phyloP scores from a whole-genome alignment of 2,329 filamentous ascomycete genomes.

The Exophiala dermatitidis region DNA sequence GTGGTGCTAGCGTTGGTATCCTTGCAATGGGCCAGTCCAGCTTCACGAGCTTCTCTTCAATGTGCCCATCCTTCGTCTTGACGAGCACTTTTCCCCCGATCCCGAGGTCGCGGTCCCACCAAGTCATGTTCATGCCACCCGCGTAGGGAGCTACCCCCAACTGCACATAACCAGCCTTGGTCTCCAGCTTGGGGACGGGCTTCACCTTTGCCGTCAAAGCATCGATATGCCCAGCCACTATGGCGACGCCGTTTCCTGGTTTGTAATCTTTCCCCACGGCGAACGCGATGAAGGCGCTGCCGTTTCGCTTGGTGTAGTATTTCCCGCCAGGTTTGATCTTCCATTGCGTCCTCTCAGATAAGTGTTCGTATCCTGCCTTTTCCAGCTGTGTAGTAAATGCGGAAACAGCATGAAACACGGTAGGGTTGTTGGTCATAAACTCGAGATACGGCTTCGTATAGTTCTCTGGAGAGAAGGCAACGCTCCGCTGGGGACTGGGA shows the following conservation, averaged over 20 bases:
- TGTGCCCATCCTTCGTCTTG: conserved; percentile 63
- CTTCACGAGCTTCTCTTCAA: conserved; percentile 74
- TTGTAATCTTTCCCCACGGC: conserved; percentile 71
- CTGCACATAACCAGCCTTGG: conserved; percentile 76
- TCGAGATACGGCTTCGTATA: conserved; percentile 80
- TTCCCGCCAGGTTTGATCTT: conserved; percentile 73
- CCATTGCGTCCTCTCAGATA: conserved; percentile 75
- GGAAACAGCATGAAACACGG: conserved; percentile 82
- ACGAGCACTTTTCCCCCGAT: conserved; percentile 86
- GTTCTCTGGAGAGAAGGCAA: conserved; percentile 44
- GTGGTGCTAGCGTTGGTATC: conserved; percentile 84
- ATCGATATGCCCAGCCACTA: conserved; percentile 88
- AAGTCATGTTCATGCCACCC: conserved; percentile 76
- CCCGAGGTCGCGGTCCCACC: conserved; percentile 94
- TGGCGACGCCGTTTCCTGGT: conserved; percentile 76
- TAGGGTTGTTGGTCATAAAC: conserved; percentile 85
- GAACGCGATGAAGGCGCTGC: conserved; percentile 78
- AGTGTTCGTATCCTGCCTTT: conserved; percentile 64
- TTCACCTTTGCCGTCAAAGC: conserved; percentile 85
- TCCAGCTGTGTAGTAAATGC: conserved; percentile 68
- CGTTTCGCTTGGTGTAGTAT: conserved; percentile 83
- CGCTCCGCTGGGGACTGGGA: conserved; percentile 13
- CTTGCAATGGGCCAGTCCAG: conserved; percentile 90
- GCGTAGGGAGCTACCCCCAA: conserved; percentile 90
- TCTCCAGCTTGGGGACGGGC: conserved; percentile 79